phyloP scores from a whole-genome alignment of 805 yeast genomes.

The Wickerhamomyces subpelliculosus region DNA sequence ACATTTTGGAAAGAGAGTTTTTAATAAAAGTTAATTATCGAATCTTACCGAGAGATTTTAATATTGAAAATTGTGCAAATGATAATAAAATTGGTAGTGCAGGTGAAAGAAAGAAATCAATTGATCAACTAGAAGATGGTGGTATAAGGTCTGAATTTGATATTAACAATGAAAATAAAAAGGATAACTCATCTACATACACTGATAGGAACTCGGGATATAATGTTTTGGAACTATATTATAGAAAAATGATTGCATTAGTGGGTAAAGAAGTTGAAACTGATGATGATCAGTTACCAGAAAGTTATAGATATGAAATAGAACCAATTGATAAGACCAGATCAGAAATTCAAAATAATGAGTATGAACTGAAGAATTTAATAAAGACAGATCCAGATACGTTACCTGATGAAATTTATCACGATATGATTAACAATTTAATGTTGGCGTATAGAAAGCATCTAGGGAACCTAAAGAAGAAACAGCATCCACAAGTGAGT shows the following conservation, averaged over 20 bases:
- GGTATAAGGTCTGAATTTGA: constrained; percentile 1
- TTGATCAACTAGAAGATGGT: constrained; percentile 10
- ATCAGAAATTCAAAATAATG: not conserved
- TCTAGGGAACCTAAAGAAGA: not conserved
- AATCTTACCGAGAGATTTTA: constrained; percentile 49
- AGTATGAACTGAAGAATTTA: constrained; percentile 1
- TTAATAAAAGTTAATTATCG: constrained; percentile 73
- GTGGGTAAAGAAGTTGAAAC: constrained; percentile 31
- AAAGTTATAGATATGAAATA: constrained; percentile 5
- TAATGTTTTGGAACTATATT: constrained; percentile 41
- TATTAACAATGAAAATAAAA: not conserved
- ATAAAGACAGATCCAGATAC: constrained; percentile 24
- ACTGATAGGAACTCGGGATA: constrained; percentile 25
- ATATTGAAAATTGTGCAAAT: constrained; percentile 31
- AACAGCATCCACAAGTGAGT: not conserved
- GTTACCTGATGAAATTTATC: constrained; percentile 12
- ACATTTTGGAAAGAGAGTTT: constrained; percentile 84
- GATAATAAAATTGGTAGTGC: constrained; percentile 14
- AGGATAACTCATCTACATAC: constrained; percentile 15
- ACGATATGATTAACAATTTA: constrained; percentile 4
- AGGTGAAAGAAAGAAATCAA: constrained; percentile 13
- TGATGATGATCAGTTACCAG: constrained; percentile 8
- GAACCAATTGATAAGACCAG: not conserved
- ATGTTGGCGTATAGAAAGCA: not conserved
- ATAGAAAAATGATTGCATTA: constrained; percentile 39